These are phyloP conservation scores for Sphagnum fallax DNA, from an alignment of 228 moss, liverwort and hornwort genomes.

Conservation along the genomic window DNA sequence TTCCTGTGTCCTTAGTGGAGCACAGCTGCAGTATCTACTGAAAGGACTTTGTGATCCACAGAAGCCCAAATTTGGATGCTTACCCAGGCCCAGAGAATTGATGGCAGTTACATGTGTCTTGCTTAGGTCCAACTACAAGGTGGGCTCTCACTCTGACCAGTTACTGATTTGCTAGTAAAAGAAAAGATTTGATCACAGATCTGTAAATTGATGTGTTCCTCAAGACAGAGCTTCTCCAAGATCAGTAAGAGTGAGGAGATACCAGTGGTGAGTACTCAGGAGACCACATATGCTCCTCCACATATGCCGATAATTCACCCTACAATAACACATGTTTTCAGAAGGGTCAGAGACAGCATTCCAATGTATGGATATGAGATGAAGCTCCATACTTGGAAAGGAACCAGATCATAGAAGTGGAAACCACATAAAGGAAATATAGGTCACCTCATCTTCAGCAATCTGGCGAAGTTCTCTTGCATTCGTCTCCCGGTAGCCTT, in stretches of 20 bases:
- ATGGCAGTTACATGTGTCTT: too few species aligned
- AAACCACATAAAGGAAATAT: not conserved
- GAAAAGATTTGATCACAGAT: too few species aligned
- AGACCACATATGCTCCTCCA: conserved; percentile 71
- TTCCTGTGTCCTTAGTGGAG: too few species aligned
- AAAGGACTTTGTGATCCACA: too few species aligned
- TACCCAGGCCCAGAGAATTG: too few species aligned
- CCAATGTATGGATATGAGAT: not conserved
- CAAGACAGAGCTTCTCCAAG: not conserved
- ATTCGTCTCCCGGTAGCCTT: conserved; percentile 53
- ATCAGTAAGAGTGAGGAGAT: conserved; percentile 13
- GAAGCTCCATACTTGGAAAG: not conserved
- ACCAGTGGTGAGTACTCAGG: conserved; percentile 86
- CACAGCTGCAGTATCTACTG: too few species aligned
- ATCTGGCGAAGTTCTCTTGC: conserved; percentile 35
- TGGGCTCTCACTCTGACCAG: too few species aligned
- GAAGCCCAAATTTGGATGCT: too few species aligned
- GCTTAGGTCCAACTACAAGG: too few species aligned
- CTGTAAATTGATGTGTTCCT: too few species aligned
- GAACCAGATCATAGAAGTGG: not conserved
- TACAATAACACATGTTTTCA: conserved; percentile 4
- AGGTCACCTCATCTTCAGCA: conserved; percentile 27
- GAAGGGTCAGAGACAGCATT: not conserved
- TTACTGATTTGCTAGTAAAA: too few species aligned
- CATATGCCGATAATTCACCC: conserved; percentile 21